Percentiles rank a stretch among this genome's conserved stretches.
Evolutionary conservation across 2,329 filamentous ascomycete species (phyloP).

Genomic region (Fusarium armeniacum): DNA sequence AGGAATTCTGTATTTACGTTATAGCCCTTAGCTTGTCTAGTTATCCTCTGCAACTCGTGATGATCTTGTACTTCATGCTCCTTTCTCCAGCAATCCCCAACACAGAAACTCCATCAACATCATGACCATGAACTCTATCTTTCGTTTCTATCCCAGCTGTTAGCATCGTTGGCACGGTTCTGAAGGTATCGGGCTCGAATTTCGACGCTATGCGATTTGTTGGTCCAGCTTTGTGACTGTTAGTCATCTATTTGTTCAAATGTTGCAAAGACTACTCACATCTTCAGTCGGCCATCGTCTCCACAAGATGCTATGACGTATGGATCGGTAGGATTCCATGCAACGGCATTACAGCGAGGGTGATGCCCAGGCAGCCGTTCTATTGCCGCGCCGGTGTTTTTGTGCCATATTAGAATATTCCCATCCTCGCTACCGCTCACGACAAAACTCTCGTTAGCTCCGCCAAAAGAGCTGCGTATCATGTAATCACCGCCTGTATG

Average conservation of each 20-base stretch:
- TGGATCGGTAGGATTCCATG: conserved; percentile 88
- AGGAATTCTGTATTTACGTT: background rate
- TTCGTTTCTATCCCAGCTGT: conserved; percentile 44
- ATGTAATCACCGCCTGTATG: conserved; percentile 82
- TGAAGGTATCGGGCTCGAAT: conserved; percentile 42
- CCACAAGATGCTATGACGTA: conserved; percentile 91
- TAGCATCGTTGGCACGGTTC: conserved; percentile 15
- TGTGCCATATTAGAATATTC: conserved; percentile 90
- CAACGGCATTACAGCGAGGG: conserved; percentile 85
- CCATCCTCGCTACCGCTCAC: conserved; percentile 89
- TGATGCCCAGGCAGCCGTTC: conserved; percentile 82
- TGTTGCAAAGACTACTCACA: conserved; percentile 70
- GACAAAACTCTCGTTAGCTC: conserved; percentile 92
- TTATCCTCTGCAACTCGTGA: background rate
- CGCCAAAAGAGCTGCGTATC: conserved; percentile 87
- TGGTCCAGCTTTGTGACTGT: conserved; percentile 47
- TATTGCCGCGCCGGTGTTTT: conserved; percentile 81
- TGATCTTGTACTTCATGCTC: background rate
- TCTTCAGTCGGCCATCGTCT: conserved; percentile 86
- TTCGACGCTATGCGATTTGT: conserved; percentile 45
- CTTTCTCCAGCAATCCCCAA: background rate
- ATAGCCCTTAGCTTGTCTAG: background rate
- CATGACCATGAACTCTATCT: conserved; percentile 19
- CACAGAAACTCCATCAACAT: background rate
- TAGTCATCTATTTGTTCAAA: background rate